Percentiles rank a stretch among this genome's conserved stretches.
These are phyloP conservation scores for Pseudofabraea citricarpa DNA, from an alignment of 2,329 filamentous ascomycete species.

Conservation along the genomic window DNA sequence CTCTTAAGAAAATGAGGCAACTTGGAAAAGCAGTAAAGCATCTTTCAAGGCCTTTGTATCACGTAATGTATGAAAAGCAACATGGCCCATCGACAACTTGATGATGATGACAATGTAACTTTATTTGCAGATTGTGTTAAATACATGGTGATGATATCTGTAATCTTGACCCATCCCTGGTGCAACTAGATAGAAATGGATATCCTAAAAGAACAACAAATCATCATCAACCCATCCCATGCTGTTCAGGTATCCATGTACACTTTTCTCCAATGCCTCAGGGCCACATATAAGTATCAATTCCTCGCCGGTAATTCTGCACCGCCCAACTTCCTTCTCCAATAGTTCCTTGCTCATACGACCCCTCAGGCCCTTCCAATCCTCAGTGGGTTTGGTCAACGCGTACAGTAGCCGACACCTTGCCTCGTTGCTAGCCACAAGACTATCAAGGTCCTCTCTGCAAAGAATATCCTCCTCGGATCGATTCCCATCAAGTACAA, in stretches of 20 bases:
- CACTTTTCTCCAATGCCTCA: conserved; percentile 65
- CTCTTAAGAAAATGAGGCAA: background rate
- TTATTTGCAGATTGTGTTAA: too few species aligned
- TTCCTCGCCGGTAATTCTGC: conserved; percentile 36
- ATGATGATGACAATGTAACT: too few species aligned
- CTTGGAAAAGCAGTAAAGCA: background rate
- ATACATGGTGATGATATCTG: too few species aligned
- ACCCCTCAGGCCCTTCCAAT: conserved; percentile 66
- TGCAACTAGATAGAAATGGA: too few species aligned
- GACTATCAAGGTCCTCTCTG: conserved; percentile 62
- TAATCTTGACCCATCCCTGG: too few species aligned
- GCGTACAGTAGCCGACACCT: conserved; percentile 65
- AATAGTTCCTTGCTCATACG: conserved; percentile 61
- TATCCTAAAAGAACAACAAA: conserved; percentile 72
- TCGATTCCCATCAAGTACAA: conserved; percentile 76
- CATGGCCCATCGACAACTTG: background rate
- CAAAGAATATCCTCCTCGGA: conserved; percentile 79
- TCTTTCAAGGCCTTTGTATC: background rate
- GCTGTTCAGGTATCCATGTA: conserved; percentile 48
- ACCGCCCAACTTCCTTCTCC: conserved; percentile 48
- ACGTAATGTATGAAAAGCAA: background rate
- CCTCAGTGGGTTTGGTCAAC: conserved; percentile 56
- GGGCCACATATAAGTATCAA: conserved; percentile 80
- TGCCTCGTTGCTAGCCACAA: conserved; percentile 47
- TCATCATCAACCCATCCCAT: conserved; percentile 71